These are phyloP conservation scores for Posidonia australis DNA, from an alignment of 106 monocot genomes.

Conservation along the genomic window DNA sequence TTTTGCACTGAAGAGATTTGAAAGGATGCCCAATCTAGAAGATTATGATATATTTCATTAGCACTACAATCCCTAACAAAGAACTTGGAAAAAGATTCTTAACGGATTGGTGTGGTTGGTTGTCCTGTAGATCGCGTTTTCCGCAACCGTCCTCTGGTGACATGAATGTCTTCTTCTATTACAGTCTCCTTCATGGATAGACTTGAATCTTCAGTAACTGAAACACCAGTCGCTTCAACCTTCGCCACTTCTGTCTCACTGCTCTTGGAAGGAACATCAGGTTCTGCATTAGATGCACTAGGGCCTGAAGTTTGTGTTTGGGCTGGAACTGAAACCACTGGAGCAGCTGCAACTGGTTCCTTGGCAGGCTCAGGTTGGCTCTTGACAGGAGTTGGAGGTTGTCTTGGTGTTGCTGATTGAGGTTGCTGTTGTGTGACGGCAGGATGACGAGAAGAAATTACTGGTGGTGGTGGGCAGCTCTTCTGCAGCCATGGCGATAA, in stretches of 20 bases:
- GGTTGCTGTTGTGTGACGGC: not conserved
- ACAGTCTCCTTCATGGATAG: not conserved
- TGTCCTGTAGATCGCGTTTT: conserved; percentile 10
- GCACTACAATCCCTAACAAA: not conserved
- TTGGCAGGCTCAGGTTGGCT: not conserved
- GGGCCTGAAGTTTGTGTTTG: not conserved
- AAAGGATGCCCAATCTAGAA: too few species aligned
- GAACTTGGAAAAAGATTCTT: not conserved
- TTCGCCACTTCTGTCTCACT: not conserved
- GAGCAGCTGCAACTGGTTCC: not conserved
- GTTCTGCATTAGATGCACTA: not conserved
- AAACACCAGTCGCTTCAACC: not conserved
- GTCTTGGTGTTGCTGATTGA: not conserved
- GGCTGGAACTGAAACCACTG: not conserved
- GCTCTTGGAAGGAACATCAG: not conserved
- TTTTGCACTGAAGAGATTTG: too few species aligned
- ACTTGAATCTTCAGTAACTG: not conserved
- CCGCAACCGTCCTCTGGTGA: conserved; percentile 11
- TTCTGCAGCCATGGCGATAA: too few species aligned
- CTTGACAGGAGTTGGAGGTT: not conserved
- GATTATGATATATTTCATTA: not conserved
- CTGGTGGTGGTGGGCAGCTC: not conserved
- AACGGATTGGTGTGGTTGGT: not conserved
- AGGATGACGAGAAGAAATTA: not conserved
- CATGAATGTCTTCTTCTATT: conserved; percentile 5